phyloP scores from a whole-genome alignment of 1,284 basidiomycete species.

The Cryptococcus sp. region DNA sequence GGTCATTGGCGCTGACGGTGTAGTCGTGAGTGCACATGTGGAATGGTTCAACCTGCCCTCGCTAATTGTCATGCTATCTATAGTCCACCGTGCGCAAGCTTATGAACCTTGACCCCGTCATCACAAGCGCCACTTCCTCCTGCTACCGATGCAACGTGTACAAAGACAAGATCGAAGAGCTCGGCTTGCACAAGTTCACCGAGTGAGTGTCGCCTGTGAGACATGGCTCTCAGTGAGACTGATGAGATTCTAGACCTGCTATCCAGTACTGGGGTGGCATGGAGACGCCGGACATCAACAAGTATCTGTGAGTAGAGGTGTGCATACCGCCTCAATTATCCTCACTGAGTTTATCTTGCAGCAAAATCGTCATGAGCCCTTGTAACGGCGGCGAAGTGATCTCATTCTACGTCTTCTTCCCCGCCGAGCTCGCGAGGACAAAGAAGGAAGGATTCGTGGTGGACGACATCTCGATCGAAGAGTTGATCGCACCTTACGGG shows the following conservation, averaged over 20 bases:
- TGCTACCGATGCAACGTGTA: constrained; percentile 54
- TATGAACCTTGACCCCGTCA: constrained; percentile 39
- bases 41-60: too few species aligned
- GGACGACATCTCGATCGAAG: constrained; percentile 45
- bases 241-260: constrained; percentile 19
- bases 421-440: constrained; percentile 50
- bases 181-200: constrained; percentile 47
- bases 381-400: constrained; percentile 47
- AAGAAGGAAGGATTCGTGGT: constrained; percentile 52
- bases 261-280: constrained; percentile 54
- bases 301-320: constrained; percentile 20
- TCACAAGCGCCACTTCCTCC: constrained; percentile 48
- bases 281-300: constrained; percentile 28
- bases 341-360: constrained; percentile 33
- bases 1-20: constrained; percentile 52
- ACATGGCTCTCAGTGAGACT: too few species aligned
- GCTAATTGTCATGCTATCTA: background rate
- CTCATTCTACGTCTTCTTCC: constrained; percentile 51
- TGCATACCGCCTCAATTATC: background rate
- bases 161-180: constrained; percentile 38
- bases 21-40: constrained; percentile 33
- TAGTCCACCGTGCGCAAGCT: constrained; percentile 35
- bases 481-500: constrained; percentile 44
- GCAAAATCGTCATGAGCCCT: constrained; percentile 54
- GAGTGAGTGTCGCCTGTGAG: constrained; percentile 24